These are phyloP conservation scores for Marchantia paleacea DNA, from an alignment of 225 moss, liverwort and hornwort species.

Conservation along the genomic window DNA sequence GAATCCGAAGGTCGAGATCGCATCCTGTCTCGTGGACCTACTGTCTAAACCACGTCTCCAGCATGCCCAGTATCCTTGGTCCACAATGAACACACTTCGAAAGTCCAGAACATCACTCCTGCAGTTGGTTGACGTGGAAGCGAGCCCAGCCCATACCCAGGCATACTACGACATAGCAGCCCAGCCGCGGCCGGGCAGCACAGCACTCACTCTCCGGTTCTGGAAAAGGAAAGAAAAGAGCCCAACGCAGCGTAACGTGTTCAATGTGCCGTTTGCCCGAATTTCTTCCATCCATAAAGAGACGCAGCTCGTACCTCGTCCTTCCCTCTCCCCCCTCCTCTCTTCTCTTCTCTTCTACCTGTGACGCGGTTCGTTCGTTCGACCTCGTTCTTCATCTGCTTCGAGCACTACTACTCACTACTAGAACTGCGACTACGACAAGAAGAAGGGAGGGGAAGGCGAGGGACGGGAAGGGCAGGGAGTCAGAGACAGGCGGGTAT, in stretches of 20 bases:
- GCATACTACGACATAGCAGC: too few species aligned
- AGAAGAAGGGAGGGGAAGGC: too few species aligned
- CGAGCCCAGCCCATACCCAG: neutral
- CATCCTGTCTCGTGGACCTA: neutral
- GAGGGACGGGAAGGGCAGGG: too few species aligned
- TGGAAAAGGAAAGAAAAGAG: neutral
- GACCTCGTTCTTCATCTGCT: neutral
- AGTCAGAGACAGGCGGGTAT: too few species aligned
- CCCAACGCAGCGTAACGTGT: neutral
- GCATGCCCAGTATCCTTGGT: neutral
- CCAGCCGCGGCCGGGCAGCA: too few species aligned
- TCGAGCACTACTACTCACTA: neutral
- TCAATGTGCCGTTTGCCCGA: neutral
- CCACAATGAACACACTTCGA: neutral
- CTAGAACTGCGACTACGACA: neutral
- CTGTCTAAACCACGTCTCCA: conserved; percentile 6
- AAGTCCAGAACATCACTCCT: neutral
- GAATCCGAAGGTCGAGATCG: neutral
- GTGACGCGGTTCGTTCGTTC: too few species aligned
- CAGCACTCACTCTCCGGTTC: too few species aligned
- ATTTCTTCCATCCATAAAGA: neutral
- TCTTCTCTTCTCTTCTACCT: too few species aligned
- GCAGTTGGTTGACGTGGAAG: neutral
- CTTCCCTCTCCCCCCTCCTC: neutral
- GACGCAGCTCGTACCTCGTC: neutral